Percentiles rank a stretch among this genome's conserved stretches.
These are phyloP conservation scores for Leishmania amazonensis DNA, from an alignment of 208 protist genomes.

Conservation along the genomic window DNA sequence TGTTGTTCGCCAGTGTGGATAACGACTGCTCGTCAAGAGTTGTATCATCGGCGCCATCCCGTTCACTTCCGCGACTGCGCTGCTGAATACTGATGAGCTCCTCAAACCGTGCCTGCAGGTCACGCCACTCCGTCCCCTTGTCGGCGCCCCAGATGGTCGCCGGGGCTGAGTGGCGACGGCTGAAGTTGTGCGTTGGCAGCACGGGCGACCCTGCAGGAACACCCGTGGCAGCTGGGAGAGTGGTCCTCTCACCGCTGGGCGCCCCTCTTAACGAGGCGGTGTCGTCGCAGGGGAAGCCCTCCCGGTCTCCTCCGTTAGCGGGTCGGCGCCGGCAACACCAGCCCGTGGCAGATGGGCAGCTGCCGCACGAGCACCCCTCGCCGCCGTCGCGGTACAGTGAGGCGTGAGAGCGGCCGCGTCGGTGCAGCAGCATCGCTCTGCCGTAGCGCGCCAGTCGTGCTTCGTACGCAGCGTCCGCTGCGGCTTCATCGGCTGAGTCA, in stretches of 20 bases:
- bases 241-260: neutral
- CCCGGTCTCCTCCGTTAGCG: neutral
- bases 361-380: slow-evolving; percentile 3
- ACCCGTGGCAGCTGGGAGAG: neutral
- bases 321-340: neutral
- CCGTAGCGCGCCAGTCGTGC: slow-evolving; percentile 18
- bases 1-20: neutral
- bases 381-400: slow-evolving; percentile 1
- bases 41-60: neutral
- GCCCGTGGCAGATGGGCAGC: neutral
- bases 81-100: slow-evolving; percentile 30
- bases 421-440: slow-evolving; percentile 14
- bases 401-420: slow-evolving; percentile 4
- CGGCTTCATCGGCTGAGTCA: neutral
- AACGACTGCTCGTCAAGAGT: neutral
- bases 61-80: slow-evolving; percentile 6
- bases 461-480: slow-evolving; percentile 3
- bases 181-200: neutral
- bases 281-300: neutral
- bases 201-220: neutral
- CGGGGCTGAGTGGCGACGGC: slow-evolving; percentile 17
- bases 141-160: neutral
- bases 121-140: slow-evolving; percentile 12
- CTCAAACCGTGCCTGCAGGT: slow-evolving; percentile 22
- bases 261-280: neutral